phyloP scores from a whole-genome alignment of 2,329 filamentous ascomycete species.

The Aspergillus proliferans region DNA sequence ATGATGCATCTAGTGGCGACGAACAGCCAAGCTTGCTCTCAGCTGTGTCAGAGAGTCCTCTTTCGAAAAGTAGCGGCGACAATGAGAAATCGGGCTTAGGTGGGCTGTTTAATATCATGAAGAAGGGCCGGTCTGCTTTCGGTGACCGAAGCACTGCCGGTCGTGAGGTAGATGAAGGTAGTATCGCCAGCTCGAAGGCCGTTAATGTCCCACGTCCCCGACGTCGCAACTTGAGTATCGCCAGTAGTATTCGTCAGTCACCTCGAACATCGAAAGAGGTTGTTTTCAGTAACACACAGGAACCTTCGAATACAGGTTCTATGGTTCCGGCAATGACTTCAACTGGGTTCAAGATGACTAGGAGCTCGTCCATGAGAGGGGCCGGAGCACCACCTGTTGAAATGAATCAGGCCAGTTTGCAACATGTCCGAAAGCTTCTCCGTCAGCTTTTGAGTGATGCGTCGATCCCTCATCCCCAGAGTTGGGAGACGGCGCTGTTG shows the following conservation, averaged over 20 bases:
- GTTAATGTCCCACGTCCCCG: constrained; percentile 60
- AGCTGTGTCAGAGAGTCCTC: constrained; percentile 61
- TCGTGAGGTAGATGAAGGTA: constrained; percentile 58
- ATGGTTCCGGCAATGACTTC: constrained; percentile 31
- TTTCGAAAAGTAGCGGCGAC: constrained; percentile 60
- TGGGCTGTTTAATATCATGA: constrained; percentile 64
- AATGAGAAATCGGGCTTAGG: constrained; percentile 68
- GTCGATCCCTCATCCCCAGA: constrained; percentile 62
- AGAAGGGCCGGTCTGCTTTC: constrained; percentile 65
- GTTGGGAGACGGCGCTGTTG: constrained; percentile 85
- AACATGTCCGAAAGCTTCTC: constrained; percentile 80
- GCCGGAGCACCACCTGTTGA: constrained; percentile 69
- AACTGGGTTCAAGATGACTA: constrained; percentile 51
- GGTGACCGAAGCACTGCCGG: constrained; percentile 70
- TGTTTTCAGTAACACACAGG: constrained; percentile 33
- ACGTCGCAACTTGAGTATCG: constrained; percentile 76
- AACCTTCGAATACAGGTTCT: constrained; percentile 32
- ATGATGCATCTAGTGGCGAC: constrained; percentile 85
- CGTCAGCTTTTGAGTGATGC: constrained; percentile 76
- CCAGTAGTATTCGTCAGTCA: constrained; percentile 66
- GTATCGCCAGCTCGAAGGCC: constrained; percentile 56
- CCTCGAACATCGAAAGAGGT: constrained; percentile 60
- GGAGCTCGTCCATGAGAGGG: constrained; percentile 77
- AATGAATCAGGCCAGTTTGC: constrained; percentile 77
- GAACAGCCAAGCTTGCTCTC: constrained; percentile 82